A percentile compares a stretch with the other conserved stretches of the same genome.
phyloP scores from a whole-genome alignment of 495 filamentous ascomycete species.

The Filosporella fistucella region DNA sequence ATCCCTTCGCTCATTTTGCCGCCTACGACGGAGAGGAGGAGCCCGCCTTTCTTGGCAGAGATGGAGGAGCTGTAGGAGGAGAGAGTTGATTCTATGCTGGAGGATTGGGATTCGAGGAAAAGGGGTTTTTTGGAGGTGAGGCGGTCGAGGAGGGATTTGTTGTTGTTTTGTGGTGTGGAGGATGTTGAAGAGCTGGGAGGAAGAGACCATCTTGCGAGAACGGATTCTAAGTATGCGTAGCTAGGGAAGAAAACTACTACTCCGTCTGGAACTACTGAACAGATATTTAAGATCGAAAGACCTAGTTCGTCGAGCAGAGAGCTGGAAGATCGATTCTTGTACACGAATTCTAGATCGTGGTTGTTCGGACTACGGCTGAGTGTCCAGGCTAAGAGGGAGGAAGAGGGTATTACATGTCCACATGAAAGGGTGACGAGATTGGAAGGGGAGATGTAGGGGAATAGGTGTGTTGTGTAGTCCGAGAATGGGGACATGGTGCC shows the following conservation, averaged over 20 bases:
- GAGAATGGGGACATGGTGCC: conserved; percentile 97
- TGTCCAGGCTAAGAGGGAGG: conserved; percentile 74
- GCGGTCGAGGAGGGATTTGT: conserved; percentile 44
- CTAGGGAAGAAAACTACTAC: conserved; percentile 97
- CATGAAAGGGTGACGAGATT: conserved; percentile 81
- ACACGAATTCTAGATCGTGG: conserved; percentile 80
- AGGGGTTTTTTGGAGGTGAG: conserved; percentile 59
- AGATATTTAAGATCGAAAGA: conserved; percentile 63
- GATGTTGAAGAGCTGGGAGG: conserved; percentile 10
- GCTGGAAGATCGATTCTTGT: conserved; percentile 63
- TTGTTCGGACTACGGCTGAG: conserved; percentile 48
- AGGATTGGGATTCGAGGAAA: conserved; percentile 60
- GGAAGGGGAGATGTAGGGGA: conserved; percentile 62
- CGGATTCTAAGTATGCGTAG: conserved; percentile 80
- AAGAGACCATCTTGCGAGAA: conserved; percentile 62
- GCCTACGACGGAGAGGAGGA: conserved; percentile 91
- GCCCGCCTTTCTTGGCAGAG: conserved; percentile 60
- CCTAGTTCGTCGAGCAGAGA: conserved; percentile 74
- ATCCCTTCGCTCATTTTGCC: conserved; percentile 96
- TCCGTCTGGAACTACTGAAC: conserved; percentile 75
- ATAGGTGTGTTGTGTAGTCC: conserved; percentile 81
- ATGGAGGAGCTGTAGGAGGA: conserved; percentile 67
- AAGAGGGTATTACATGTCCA: conserved; percentile 85
- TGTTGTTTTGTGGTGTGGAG: no score
- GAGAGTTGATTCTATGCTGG: conserved; percentile 60